Base-by-base conservation (phyloP, 2,329 filamentous ascomycete species). In the Geosmithia flava region DNA sequence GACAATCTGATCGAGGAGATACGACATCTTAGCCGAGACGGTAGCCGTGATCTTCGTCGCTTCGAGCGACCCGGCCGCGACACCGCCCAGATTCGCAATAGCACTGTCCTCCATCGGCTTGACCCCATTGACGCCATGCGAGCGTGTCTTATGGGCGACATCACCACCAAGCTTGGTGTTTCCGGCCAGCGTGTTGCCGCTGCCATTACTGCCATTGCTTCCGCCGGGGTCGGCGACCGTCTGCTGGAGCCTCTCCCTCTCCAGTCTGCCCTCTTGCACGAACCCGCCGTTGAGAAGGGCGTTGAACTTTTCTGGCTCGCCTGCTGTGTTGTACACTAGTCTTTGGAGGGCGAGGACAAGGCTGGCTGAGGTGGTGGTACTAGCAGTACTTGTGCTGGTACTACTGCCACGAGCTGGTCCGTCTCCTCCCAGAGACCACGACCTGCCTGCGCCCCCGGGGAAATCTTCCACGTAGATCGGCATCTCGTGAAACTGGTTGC, bases 11-110 rank as follows among this genome's bases (percentile, higher is more conserved):
- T 89, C 83, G 17, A 95, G 68, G 6, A 96, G 69, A 57, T 96
- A 95, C 2, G 85, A 90, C 2, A 96, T 71, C 62, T 97, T 97
- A 0, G 86, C 81, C 0, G 90, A 96, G 0, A 81, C 79, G 0
- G 90, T 95, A 3, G 87, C 88, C n/a, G 85, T 67, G 19, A 95
- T 71, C 48, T 66, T 75, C 0, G 84, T 78, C 33, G 70, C 62
- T 10, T 72, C 68, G 16, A 93, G 68, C 1, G 79, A 70, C 1
- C 61, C 53, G 43, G 59, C 54, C 48, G 55, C 49, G 42, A 59
- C 48, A 39, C 56, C 43, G 42, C 5, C 29, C 39, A 56, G 16
- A 42, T 51, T 53, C 16, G 56, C 56, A 3, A 49, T 37, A 11
- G n/a, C n/a, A n/a, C n/a, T n/a, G n/a, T n/a, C n/a, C n/a, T 37